A percentile compares a stretch with the other conserved stretches of the same genome.
These are phyloP conservation scores for Annulohypoxylon nitens DNA, from an alignment of 495 filamentous ascomycete species.

Conservation along the genomic window DNA sequence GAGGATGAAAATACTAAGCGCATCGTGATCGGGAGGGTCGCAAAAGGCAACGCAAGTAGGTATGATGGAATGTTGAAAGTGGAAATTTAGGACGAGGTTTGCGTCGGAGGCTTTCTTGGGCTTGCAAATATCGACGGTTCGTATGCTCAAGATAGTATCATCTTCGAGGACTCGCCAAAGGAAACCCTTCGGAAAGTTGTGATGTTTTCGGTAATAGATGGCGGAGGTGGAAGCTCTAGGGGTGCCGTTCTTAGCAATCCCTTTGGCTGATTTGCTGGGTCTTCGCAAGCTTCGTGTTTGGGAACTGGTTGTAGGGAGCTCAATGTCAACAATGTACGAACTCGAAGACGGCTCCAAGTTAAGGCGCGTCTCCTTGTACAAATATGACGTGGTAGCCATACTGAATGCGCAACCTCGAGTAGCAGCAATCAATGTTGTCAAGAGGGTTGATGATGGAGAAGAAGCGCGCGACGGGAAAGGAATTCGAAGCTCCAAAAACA, in stretches of 20 bases:
- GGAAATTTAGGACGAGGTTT: constrained; percentile 80
- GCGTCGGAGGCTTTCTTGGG: constrained; percentile 72
- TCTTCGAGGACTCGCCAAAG: constrained; percentile 91
- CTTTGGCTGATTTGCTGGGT: constrained; percentile 55
- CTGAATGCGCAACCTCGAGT: constrained; percentile 48
- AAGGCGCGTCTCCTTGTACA: constrained; percentile 89
- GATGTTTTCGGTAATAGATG: constrained; percentile 83
- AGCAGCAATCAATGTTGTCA: constrained; percentile 23
- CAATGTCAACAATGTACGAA: constrained; percentile 77
- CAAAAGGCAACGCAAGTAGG: constrained; percentile 82
- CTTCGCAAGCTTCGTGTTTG: constrained; percentile 49
- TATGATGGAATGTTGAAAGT: constrained; percentile 78
- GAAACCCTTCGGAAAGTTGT: constrained; percentile 82
- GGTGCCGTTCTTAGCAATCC: constrained; percentile 57
- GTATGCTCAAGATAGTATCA: constrained; percentile 82
- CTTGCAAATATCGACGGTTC: constrained; percentile 84
- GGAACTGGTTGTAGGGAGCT: constrained; percentile 68
- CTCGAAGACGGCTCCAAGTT: constrained; percentile 80
- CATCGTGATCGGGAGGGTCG: constrained; percentile 82
- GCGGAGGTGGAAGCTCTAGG: constrained; percentile 85
- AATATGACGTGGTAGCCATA: constrained; percentile 62
- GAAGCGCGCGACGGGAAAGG: constrained; percentile 27
- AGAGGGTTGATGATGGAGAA: constrained; percentile 21
- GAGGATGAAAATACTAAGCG: constrained; percentile 82
- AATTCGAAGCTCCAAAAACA: constrained; percentile 41